phyloP scores from a whole-genome alignment of 192 early-diverging fungal species.

The Coemansia javaensis region DNA sequence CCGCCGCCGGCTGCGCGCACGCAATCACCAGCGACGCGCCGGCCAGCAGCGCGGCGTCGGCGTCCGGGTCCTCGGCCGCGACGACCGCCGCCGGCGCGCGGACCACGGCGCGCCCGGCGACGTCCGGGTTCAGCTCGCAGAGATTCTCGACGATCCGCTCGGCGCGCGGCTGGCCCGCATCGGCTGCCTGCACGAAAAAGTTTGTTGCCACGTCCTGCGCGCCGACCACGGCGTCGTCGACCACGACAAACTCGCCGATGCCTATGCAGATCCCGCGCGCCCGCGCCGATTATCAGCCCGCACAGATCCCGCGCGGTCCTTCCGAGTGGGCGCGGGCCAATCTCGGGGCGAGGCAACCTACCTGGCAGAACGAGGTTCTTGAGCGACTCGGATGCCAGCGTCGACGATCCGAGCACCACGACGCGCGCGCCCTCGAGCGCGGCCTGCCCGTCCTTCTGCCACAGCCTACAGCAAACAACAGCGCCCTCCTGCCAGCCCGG shows the following conservation, averaged over 20 bases:
- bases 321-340: too few relatives aligned
- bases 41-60: conserved; percentile 57
- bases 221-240: conserved; percentile 67
- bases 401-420: conserved; percentile 77
- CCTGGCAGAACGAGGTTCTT: conserved; percentile 97
- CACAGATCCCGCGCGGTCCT: too few relatives aligned
- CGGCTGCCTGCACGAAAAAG: conserved; percentile 79
- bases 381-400: conserved; percentile 82
- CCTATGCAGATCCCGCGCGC: too few relatives aligned
- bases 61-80: conserved; percentile 58
- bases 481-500: too few relatives aligned
- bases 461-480: conserved; percentile 64
- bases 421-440: conserved; percentile 80
- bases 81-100: conserved; percentile 61
- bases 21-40: conserved; percentile 68
- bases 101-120: conserved; percentile 55
- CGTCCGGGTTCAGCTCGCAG: conserved; percentile 86
- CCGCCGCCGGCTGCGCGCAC: conserved; percentile 54
- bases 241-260: conserved; percentile 81
- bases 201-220: conserved; percentile 75
- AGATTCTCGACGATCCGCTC: conserved; percentile 61
- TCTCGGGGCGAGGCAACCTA: conserved; percentile 41
- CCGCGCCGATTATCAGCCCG: conserved; percentile 1
- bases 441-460: conserved; percentile 85
- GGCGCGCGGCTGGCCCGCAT: conserved; percentile 64